Percentiles rank a stretch among this genome's conserved stretches.
Conservation (phyloP, 2,329 filamentous ascomycete genomes). For the Calycina herbarum region DNA sequence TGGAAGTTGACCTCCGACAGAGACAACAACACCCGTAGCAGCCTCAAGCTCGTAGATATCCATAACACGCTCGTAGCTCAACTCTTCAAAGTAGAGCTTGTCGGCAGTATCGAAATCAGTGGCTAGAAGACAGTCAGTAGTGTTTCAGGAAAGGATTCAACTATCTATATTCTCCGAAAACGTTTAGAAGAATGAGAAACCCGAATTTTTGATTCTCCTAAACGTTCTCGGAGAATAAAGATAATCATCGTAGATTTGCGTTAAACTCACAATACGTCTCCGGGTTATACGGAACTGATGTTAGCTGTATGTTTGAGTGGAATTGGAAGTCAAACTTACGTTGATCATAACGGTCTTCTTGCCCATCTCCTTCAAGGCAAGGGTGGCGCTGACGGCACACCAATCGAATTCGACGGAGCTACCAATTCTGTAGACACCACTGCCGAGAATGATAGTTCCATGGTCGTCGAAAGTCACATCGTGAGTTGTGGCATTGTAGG, state of each 20-base stretch:
- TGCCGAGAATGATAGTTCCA: conserved; percentile 84
- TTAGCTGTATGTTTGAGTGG: no score
- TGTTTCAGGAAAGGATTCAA: background rate
- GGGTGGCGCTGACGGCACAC: conserved; percentile 90
- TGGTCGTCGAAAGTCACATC: conserved; percentile 94
- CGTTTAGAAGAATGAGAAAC: no score
- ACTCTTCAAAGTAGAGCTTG: conserved; percentile 93
- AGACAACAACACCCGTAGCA: conserved; percentile 86
- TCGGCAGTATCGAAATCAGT: conserved; percentile 87
- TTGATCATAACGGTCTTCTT: conserved; percentile 99
- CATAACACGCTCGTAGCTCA: conserved; percentile 97
- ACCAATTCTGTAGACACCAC: conserved; percentile 95
- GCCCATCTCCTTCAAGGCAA: conserved; percentile 79
- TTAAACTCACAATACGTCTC: background rate
- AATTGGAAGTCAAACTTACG: conserved; percentile 43
- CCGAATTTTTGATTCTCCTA: no score
- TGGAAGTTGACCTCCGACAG: conserved; percentile 91
- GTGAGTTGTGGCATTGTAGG: conserved; percentile 93
- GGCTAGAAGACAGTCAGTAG: background rate
- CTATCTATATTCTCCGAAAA: no score
- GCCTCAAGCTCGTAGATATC: conserved; percentile 95
- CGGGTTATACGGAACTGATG: conserved; percentile 22
- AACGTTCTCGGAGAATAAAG: no score
- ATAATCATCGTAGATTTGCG: no score
- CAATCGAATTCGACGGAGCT: conserved; percentile 98